Conservation (phyloP, 2,329 filamentous ascomycete genomes). For the Ophiocordyceps robertsii region DNA sequence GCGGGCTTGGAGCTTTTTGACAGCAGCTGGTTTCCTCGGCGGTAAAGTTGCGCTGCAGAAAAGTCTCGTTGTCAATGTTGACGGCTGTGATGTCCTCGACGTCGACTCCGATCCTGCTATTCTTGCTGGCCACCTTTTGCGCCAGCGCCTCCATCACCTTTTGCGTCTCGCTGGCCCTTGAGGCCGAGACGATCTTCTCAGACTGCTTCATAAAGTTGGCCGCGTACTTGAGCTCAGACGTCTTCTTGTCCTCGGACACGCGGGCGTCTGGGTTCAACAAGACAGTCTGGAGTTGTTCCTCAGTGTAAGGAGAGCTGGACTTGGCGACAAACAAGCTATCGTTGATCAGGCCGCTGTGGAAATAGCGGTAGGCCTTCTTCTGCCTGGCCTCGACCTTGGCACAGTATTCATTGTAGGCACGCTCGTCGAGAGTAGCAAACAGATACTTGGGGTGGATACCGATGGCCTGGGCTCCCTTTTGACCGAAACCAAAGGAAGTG, state of each 20-base stretch:
- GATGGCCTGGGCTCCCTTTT: slow-evolving; percentile 96
- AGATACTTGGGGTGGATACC: slow-evolving; percentile 95
- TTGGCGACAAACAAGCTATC: slow-evolving; percentile 97
- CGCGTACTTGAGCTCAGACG: slow-evolving; percentile 62
- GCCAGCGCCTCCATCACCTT: slow-evolving; percentile 69
- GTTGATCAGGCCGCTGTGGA: slow-evolving; percentile 97
- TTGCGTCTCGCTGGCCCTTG: slow-evolving; percentile 49
- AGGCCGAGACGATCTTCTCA: slow-evolving; percentile 36
- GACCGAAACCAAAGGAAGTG: slow-evolving; percentile 97
- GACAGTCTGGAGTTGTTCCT: slow-evolving; percentile 73
- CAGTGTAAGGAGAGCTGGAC: slow-evolving; percentile 76
- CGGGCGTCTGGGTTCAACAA: slow-evolving; percentile 91
- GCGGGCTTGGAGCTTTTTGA: slow-evolving; percentile 60
- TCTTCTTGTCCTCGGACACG: slow-evolving; percentile 76
- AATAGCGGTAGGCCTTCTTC: slow-evolving; percentile 98
- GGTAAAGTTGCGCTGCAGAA: slow-evolving; percentile 92
- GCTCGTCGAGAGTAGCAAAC: slow-evolving; percentile 82
- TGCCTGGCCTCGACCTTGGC: slow-evolving; percentile 83
- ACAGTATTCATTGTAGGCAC: slow-evolving; percentile 70
- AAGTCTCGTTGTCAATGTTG: slow-evolving; percentile 89
- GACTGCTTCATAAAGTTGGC: slow-evolving; percentile 53
- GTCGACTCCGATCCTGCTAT: slow-evolving; percentile 83
- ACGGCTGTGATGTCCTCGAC: slow-evolving; percentile 79
- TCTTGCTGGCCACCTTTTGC: slow-evolving; percentile 36
- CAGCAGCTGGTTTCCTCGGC: slow-evolving; percentile 76